A percentile compares a stretch with the other conserved stretches of the same genome.
Evolutionary conservation across 805 yeast genomes (phyloP).

Genomic region (Candida maltosa): DNA sequence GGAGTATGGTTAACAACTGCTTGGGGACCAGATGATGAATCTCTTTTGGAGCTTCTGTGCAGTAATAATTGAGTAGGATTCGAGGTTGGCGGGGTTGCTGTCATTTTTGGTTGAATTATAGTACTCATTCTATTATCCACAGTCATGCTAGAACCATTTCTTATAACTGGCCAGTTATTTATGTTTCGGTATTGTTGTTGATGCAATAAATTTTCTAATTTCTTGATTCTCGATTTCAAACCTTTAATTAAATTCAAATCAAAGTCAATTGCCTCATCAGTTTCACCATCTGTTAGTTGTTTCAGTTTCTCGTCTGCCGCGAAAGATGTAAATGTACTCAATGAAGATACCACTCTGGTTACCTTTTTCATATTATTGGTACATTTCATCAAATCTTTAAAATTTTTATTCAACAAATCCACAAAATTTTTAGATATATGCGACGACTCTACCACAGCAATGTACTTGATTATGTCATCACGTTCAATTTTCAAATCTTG

Average conservation of each 20-base stretch:
- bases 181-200: conserved; percentile 63
- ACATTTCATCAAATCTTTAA: conserved; percentile 41
- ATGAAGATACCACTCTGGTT: conserved; percentile 27
- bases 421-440: conserved; percentile 25
- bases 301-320: conserved; percentile 16
- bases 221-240: conserved; percentile 68
- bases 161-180: conserved; percentile 41
- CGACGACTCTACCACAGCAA: conserved; percentile 21
- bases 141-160: conserved; percentile 14
- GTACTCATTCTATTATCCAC: conserved; percentile 14
- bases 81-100: conserved; percentile 6
- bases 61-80: conserved; percentile 28
- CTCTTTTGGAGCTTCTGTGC: conserved; percentile 9
- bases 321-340: conserved; percentile 20
- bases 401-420: conserved; percentile 39
- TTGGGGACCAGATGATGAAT: not conserved
- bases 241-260: conserved; percentile 49
- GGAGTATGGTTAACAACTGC: not conserved
- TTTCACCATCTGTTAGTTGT: conserved; percentile 7
- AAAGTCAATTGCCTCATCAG: conserved; percentile 23
- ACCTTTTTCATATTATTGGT: conserved; percentile 35
- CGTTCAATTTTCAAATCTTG: conserved; percentile 30
- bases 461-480: conserved; percentile 28
- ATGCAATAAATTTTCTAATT: conserved; percentile 73
- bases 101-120: conserved; percentile 12